A percentile compares a stretch with the other conserved stretches of the same genome.
These are phyloP conservation scores for Diaporthe humulicola DNA, from an alignment of 2,329 filamentous ascomycete species.

Conservation along the genomic window DNA sequence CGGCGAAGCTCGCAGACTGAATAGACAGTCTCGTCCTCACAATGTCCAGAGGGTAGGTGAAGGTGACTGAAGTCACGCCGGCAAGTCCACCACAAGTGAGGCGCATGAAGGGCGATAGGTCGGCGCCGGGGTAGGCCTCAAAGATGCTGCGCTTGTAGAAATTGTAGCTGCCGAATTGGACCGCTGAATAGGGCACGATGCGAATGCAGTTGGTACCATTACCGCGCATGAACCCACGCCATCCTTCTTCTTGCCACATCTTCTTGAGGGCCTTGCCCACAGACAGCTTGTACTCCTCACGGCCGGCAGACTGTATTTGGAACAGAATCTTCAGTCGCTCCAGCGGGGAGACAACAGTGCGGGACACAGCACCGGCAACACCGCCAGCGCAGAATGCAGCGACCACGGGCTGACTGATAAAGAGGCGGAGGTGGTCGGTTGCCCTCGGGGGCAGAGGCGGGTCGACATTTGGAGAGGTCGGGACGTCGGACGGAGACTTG, in stretches of 20 bases:
- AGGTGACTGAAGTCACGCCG: constrained; percentile 93
- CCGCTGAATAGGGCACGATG: constrained; percentile 97
- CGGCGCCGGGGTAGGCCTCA: constrained; percentile 79
- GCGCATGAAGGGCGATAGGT: constrained; percentile 80
- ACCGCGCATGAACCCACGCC: constrained; percentile 96
- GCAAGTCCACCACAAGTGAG: constrained; percentile 92
- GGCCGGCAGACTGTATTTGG: constrained; percentile 91
- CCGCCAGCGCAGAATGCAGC: constrained; percentile 96
- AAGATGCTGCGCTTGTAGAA: constrained; percentile 93
- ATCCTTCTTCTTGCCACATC: constrained; percentile 98
- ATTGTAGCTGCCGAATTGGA: constrained; percentile 98
- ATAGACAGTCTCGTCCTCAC: constrained; percentile 96
- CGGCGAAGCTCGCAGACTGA: constrained; percentile 95
- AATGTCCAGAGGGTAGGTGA: constrained; percentile 97
- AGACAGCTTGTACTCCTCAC: constrained; percentile 93
- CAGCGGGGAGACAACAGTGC: constrained; percentile 95
- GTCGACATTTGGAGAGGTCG: constrained; percentile 17
- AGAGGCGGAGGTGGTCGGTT: constrained; percentile 56
- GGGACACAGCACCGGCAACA: constrained; percentile 94
- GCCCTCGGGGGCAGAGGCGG: constrained; percentile 45
- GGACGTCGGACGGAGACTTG: constrained; percentile 35
- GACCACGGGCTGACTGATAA: constrained; percentile 84
- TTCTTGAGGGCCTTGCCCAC: constrained; percentile 90
- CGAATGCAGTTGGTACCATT: constrained; percentile 99
- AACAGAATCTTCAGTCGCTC: constrained; percentile 98